A percentile compares a stretch with the other conserved stretches of the same genome.
Evolutionary conservation across 164 flowering plant genomes (phyloP).

Genomic region (Liriodendron chinense): DNA sequence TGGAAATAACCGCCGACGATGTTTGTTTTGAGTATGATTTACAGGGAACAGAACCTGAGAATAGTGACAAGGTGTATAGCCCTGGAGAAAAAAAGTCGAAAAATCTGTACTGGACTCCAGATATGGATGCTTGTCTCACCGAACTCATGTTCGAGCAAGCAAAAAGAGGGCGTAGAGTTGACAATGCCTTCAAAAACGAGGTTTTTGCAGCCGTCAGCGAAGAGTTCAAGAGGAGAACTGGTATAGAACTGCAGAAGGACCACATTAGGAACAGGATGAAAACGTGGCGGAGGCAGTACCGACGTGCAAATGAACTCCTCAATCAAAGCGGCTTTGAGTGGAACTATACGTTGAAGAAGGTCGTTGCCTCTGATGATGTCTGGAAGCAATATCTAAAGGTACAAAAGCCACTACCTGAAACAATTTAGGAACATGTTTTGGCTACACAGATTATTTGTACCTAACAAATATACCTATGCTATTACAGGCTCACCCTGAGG

Average conservation of each 20-base stretch:
- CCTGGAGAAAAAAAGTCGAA: background rate
- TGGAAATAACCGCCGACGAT: no score
- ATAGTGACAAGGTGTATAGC: no score
- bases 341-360: background rate
- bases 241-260: background rate
- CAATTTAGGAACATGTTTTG: background rate
- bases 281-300: background rate
- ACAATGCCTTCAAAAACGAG: background rate
- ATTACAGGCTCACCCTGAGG: background rate
- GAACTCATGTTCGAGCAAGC: background rate
- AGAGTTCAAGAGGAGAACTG: background rate
- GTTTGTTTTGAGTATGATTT: no score
- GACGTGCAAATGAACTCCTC: background rate
- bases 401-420: background rate
- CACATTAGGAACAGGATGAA: background rate
- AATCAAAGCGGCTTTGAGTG: conserved; percentile 1
- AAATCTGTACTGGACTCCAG: background rate
- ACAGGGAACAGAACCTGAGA: no score
- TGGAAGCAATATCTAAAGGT: background rate
- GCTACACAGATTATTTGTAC: background rate
- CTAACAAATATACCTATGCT: background rate
- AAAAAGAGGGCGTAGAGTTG: background rate
- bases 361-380: background rate
- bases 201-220: background rate
- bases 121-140: background rate